phyloP scores from a whole-genome alignment of 2,329 filamentous ascomycete genomes.

The Neurospora sp. region DNA sequence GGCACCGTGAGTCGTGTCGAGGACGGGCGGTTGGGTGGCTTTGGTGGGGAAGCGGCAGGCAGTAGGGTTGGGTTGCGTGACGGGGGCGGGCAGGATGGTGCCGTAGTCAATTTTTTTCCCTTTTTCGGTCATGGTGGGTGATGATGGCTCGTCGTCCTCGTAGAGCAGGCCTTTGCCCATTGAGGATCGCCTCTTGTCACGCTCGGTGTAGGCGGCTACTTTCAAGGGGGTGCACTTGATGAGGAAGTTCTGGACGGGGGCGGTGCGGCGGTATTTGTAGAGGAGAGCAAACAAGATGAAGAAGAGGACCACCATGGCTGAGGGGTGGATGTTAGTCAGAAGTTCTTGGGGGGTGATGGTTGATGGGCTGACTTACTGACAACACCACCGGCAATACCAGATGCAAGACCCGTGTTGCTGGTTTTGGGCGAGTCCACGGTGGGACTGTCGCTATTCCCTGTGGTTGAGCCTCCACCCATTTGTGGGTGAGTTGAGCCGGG shows the following conservation, averaged over 20 bases:
- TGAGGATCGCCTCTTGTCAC: conserved; percentile 14
- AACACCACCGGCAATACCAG: not conserved
- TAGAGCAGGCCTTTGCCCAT: conserved; percentile 16
- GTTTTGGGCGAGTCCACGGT: not conserved
- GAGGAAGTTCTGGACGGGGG: conserved; percentile 15
- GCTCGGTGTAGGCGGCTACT: conserved; percentile 10
- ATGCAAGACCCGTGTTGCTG: not conserved
- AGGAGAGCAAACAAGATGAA: conserved; percentile 11
- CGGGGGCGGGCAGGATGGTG: conserved; percentile 7
- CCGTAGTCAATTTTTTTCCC: conserved; percentile 10
- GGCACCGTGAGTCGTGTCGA: conserved; percentile 3
- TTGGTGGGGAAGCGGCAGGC: conserved; percentile 3
- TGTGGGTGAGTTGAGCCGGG: not conserved
- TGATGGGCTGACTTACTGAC: not conserved
- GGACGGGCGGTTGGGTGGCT: conserved; percentile 7
- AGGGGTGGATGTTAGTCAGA: not conserved
- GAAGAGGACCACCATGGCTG: conserved; percentile 13
- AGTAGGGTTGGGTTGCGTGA: conserved; percentile 10
- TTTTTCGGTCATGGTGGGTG: conserved; percentile 11
- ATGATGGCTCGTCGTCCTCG: conserved; percentile 9
- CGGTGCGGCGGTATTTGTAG: conserved; percentile 16
- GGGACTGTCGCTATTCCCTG: not conserved
- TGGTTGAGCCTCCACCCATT: not conserved
- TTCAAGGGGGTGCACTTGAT: conserved; percentile 15
- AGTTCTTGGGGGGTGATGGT: not conserved